These are phyloP conservation scores for Orbilia quercus DNA, from an alignment of 2,329 filamentous ascomycete genomes.

Conservation along the genomic window DNA sequence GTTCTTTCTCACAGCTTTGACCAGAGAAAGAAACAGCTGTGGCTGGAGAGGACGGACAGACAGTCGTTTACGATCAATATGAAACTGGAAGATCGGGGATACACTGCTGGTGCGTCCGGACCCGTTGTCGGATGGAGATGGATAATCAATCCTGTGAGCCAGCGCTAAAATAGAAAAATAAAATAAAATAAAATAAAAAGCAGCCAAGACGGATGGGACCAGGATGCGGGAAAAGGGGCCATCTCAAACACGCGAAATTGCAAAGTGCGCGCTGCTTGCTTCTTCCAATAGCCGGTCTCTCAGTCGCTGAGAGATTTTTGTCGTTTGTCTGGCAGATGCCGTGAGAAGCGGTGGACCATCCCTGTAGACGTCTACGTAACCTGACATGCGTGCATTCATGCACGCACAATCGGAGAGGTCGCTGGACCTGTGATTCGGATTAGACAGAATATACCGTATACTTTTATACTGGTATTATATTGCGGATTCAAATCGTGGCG, in stretches of 20 bases:
- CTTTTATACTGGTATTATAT: too few species aligned
- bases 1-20: too few species aligned
- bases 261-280: background rate
- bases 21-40: background rate
- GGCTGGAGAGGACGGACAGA: background rate
- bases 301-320: conserved; percentile 20
- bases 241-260: conserved; percentile 55
- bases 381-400: too few species aligned
- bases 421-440: too few species aligned
- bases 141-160: too few species aligned
- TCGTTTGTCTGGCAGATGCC: background rate
- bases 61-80: conserved; percentile 1
- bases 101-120: conserved; percentile 26
- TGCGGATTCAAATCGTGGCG: too few species aligned
- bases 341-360: background rate
- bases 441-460: too few species aligned
- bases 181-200: too few species aligned
- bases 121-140: conserved; percentile 25
- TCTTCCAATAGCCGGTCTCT: conserved; percentile 2
- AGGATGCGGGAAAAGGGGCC: conserved; percentile 26
- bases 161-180: too few species aligned
- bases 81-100: conserved; percentile 8
- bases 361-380: too few species aligned
- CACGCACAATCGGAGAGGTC: too few species aligned
- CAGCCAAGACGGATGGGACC: conserved; percentile 39